phyloP scores from a whole-genome alignment of 2,329 filamentous ascomycete genomes.

The Xylariaceae sp. region DNA sequence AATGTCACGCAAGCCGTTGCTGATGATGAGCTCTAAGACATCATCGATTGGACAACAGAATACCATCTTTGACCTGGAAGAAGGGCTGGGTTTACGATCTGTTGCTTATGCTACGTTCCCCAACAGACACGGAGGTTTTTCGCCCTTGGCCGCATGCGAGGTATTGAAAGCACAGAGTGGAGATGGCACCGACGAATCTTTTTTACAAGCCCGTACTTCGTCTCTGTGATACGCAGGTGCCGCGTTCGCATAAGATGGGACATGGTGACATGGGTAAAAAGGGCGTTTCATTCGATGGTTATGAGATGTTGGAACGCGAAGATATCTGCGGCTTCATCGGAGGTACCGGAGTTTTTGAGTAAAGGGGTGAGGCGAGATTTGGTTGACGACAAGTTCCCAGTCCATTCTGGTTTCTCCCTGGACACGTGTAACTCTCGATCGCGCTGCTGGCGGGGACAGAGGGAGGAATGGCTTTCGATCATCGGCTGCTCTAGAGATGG shows the following conservation, averaged over 20 bases:
- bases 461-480: conserved; percentile 13
- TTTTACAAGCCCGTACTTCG: conserved; percentile 23
- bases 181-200: conserved; percentile 16
- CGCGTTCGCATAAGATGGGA: conserved; percentile 14
- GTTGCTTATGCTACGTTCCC: not conserved
- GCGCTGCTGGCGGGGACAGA: not conserved
- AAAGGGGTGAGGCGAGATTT: conserved; percentile 9
- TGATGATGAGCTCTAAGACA: not conserved
- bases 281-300: not conserved
- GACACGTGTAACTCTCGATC: not conserved
- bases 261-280: conserved; percentile 3
- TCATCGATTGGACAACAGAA: not conserved
- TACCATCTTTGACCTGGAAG: conserved; percentile 11
- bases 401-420: not conserved
- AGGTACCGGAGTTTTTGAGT: conserved; percentile 16
- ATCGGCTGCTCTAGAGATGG: conserved; percentile 7
- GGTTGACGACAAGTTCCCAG: not conserved
- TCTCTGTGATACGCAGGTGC: conserved; percentile 16
- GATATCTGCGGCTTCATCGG: conserved; percentile 4
- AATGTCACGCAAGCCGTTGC: conserved; percentile 2
- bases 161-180: not conserved
- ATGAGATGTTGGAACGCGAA: conserved; percentile 1
- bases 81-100: not conserved
- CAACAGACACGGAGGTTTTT: not conserved
- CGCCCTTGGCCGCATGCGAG: not conserved